Percentiles rank a stretch among this genome's conserved stretches.
phyloP scores from a whole-genome alignment of 139 green algal genomes.

The Chlamydomonas sp. region DNA sequence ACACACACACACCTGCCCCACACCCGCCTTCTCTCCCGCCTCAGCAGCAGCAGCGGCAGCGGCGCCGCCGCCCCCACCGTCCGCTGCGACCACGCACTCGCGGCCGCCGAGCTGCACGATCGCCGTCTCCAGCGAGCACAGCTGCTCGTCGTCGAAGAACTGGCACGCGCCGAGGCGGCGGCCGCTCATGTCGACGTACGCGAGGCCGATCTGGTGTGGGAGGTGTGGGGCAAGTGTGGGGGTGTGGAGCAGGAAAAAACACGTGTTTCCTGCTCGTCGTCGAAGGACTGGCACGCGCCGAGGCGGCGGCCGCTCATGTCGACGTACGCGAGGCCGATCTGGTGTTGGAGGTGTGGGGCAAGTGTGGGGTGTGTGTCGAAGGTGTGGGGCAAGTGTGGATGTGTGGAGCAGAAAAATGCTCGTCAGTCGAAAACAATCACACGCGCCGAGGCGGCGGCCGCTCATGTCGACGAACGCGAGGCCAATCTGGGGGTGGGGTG shows the following conservation, averaged over 20 bases:
- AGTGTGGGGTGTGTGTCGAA: too few relatives aligned
- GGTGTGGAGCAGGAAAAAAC: neutral
- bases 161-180: conserved; percentile 62
- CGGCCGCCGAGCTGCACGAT: conserved; percentile 73
- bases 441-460: conserved; percentile 52
- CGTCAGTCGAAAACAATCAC: conserved; percentile 55
- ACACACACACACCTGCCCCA: neutral
- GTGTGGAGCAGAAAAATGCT: neutral
- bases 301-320: conserved; percentile 53
- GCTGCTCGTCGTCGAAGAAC: conserved; percentile 79
- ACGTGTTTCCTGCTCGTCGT: conserved; percentile 68
- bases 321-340: conserved; percentile 70
- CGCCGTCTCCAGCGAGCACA: conserved; percentile 70
- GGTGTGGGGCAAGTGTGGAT: too few relatives aligned
- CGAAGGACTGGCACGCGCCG: conserved; percentile 72
- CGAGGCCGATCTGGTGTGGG: conserved; percentile 57
- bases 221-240: neutral
- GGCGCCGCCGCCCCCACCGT: neutral
- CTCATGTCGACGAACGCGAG: conserved; percentile 65
- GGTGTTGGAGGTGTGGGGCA: too few relatives aligned
- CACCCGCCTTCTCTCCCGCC: neutral
- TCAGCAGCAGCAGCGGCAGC: conserved; percentile 5
- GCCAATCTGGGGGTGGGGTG: conserved; percentile 41
- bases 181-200: conserved; percentile 55
- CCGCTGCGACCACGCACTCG: conserved; percentile 56